Percentiles rank a stretch among this genome's conserved stretches.
phyloP scores from a whole-genome alignment of 2,329 filamentous ascomycete species.

The Calonectria pauciramosa region DNA sequence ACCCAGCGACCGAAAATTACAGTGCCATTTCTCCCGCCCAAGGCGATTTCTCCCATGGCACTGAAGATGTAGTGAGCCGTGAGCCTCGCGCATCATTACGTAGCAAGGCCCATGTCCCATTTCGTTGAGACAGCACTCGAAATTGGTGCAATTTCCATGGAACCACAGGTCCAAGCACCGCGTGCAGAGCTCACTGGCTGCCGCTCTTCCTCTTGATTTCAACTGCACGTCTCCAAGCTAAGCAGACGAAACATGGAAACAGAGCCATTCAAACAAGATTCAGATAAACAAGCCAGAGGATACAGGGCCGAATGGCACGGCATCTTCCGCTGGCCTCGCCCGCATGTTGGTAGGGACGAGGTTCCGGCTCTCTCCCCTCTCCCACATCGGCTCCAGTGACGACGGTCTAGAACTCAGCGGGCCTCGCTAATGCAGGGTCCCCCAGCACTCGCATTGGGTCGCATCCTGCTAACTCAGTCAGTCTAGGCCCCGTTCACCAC shows the following conservation, averaged over 20 bases:
- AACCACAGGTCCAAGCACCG: neutral
- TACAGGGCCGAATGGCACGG: neutral
- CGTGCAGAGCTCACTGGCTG: constrained; percentile 1
- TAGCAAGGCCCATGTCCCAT: constrained; percentile 5
- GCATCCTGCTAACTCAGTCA: neutral
- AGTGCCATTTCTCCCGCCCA: neutral
- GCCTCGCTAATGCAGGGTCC: constrained; percentile 30
- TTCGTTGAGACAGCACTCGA: constrained; percentile 18
- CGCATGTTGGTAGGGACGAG: neutral
- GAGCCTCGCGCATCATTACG: constrained; percentile 8
- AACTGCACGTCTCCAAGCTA: neutral
- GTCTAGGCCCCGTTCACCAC: constrained; percentile 3
- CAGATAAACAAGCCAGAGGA: neutral
- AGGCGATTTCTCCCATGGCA: neutral
- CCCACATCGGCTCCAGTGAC: neutral
- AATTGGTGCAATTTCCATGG: constrained; percentile 25
- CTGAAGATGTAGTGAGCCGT: constrained; percentile 1
- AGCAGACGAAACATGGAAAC: constrained; percentile 7
- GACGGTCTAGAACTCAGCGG: constrained; percentile 20
- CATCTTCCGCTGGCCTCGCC: neutral
- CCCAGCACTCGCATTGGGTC: constrained; percentile 23
- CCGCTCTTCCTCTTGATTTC: neutral
- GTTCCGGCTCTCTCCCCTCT: neutral
- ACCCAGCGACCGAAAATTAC: neutral
- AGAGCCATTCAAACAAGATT: neutral